phyloP scores from a whole-genome alignment of 2,329 filamentous ascomycete species.

The Diplodia scrobiculata region DNA sequence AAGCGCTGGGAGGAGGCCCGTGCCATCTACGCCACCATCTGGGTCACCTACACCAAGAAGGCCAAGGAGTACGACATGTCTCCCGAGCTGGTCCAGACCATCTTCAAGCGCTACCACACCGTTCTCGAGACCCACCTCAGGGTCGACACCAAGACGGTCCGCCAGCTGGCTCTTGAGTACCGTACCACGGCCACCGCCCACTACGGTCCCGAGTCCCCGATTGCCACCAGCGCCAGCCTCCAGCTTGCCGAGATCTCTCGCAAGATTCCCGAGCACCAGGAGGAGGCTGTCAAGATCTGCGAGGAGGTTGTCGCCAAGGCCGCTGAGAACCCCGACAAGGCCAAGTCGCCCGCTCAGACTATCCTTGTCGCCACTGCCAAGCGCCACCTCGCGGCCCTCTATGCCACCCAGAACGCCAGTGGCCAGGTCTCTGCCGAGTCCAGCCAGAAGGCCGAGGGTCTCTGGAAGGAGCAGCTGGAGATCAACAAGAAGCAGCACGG shows the following conservation, averaged over 20 bases:
- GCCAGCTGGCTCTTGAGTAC: conserved; percentile 49
- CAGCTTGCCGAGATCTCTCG: conserved; percentile 49
- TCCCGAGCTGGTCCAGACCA: conserved; percentile 45
- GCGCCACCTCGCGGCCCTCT: conserved; percentile 37
- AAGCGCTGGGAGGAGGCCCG: conserved; percentile 48
- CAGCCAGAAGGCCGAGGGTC: conserved; percentile 43
- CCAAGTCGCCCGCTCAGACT: conserved; percentile 12
- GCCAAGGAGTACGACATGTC: conserved; percentile 47
- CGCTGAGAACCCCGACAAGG: conserved; percentile 26
- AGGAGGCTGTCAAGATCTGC: conserved; percentile 50
- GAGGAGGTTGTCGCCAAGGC: conserved; percentile 42
- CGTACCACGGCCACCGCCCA: conserved; percentile 46
- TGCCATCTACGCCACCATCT: conserved; percentile 48
- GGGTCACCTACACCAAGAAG: conserved; percentile 50
- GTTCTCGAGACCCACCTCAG: conserved; percentile 49
- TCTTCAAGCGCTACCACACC: conserved; percentile 52
- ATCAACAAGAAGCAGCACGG: conserved; percentile 42
- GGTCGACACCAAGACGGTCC: conserved; percentile 44
- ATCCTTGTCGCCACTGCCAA: conserved; percentile 23
- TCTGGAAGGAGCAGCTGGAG: conserved; percentile 45
- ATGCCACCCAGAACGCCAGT: conserved; percentile 39
- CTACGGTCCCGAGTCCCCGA: conserved; percentile 48
- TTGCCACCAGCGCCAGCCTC: conserved; percentile 50
- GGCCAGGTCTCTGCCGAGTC: conserved; percentile 25
- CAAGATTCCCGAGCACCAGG: conserved; percentile 44